A percentile compares a stretch with the other conserved stretches of the same genome.
Conservation (phyloP, 495 filamentous ascomycete species). For the Aspergillus diversus region DNA sequence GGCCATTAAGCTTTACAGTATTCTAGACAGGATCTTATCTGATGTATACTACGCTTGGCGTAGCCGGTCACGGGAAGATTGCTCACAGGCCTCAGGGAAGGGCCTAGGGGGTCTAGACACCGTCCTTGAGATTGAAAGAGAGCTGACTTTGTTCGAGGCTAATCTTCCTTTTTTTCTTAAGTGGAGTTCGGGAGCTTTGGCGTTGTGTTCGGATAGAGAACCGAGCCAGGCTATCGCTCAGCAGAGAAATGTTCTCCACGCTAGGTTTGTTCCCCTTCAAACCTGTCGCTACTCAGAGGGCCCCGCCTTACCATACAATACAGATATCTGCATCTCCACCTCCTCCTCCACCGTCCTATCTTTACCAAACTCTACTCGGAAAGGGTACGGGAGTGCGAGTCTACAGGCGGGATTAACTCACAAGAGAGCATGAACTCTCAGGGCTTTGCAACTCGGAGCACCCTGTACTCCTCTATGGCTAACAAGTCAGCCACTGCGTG, state of each 20-base stretch:
- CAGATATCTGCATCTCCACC: conserved; percentile 48
- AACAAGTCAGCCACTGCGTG: conserved; percentile 44
- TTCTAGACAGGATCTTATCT: conserved; percentile 46
- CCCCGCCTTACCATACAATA: background rate
- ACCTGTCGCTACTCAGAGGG: background rate
- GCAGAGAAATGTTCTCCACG: conserved; percentile 47
- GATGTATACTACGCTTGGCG: conserved; percentile 47
- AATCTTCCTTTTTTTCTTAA: conserved; percentile 21
- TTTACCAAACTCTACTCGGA: conserved; percentile 49
- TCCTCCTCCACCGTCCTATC: conserved; percentile 52
- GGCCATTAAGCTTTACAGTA: conserved; percentile 46
- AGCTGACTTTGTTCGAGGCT: conserved; percentile 40
- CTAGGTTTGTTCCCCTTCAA: conserved; percentile 31
- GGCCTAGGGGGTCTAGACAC: conserved; percentile 38
- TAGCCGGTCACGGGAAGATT: conserved; percentile 21
- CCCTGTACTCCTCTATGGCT: conserved; percentile 41
- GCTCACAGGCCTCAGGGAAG: background rate
- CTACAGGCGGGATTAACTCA: background rate
- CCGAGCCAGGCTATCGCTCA: conserved; percentile 23
- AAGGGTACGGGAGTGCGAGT: background rate
- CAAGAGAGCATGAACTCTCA: conserved; percentile 13
- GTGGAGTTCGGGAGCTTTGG: background rate
- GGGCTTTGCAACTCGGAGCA: conserved; percentile 8
- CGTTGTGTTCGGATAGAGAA: background rate
- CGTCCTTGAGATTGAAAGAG: conserved; percentile 44